Evolutionary conservation across 2,329 filamentous ascomycete species (phyloP), one percentile per base, ranked within the genome.

Genomic region (Hypomyces rosellus): DNA sequence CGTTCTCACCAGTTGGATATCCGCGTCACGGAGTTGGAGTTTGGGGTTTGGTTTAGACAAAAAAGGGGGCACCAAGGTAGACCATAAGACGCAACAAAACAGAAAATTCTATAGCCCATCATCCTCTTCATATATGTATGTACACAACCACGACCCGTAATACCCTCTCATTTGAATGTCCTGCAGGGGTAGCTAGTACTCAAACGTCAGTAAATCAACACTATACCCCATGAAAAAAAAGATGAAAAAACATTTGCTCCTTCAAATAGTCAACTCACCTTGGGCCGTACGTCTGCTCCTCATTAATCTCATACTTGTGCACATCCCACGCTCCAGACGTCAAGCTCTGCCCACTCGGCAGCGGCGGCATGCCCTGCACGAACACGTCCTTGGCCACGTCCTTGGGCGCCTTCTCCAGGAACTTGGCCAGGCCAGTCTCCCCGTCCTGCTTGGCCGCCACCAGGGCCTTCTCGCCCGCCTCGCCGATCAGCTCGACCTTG

Each of bases 281-380:
- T 46, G 78, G 76, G 34, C 79, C 73, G 69, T 95, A 96, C 53
- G 85, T 78, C 63, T 86, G 79, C 64, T 91, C 84, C 61, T 74
- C 72, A 34, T 75, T 70, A 61, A 88, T 64, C 55, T 72, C 70
- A 62, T 95, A 83, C 69, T 85, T 81, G 68, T 90, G 83, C 64
- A 85, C 81, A 63, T 83, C 76, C 73, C 82, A 81, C 54, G 74
- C 66, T 40, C 77, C 76, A 42, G 68, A 72, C 43, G 69, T 68
- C 52, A 76, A 61, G 58, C 74, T 81, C 68, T 84, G 71, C n/a
- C 88, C 85, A 62, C 83, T 84, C 14, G 92, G 93, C 63, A 87
- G 72, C n/a, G 93, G 93, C 51, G 93, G 93, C 69, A 99, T 69
- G 1, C 92, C 91, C 61, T 86, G 77, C 41, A 86, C 77, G 46